Base-by-base conservation (phyloP, 345 rosid species). In the Boechera retrofracta region DNA sequence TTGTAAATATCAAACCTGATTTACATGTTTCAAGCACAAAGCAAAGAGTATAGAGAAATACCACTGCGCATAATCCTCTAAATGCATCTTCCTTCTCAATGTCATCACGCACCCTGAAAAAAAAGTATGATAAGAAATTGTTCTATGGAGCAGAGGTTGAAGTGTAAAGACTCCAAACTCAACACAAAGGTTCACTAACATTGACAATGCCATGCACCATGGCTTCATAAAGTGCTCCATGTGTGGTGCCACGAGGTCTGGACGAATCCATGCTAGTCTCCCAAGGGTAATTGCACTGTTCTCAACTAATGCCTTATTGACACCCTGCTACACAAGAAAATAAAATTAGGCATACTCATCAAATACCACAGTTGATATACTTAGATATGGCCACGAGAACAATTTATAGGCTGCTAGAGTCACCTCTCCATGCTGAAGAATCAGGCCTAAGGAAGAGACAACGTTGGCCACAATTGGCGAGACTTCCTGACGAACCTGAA, bases 281-380 rank as follows among this genome's bases (percentile, higher is more conserved):
- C 99, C 99, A 32, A 96, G 93, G 41, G 99, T 93, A 58, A 96
- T 96, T 56, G 99, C 98, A 83, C 97, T 90, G 84, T 96, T 96
- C 79, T 96, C 98, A 54, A 93, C 70, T 42, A 93, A 89, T 39
- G 98, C 88, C 72, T 90, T 93, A 78, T 96, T 89, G 41, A 93
- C 85, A 80, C 75, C 93, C 99, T 93, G 91, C 64, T 74, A 63
- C 53, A 71, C 63, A 72, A 47, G n/a, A 26, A 38, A 39, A 48
- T 65, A 55, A 52, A 71, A 38, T 36, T 24, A 59, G 33, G 32
- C 42, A 66, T 51, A 51, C 24, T 58, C 52, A 7, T 41, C 74
- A 66, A 49, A 16, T 28, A 71, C 45, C 51, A 54, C 51, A 62
- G 24, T 72, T 52, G 69, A 51, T 24, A 41, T 61, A 49, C 55